Conservation (phyloP, 306 rosid genomes). For the barrel medic (Medicago truncatula) region DNA sequence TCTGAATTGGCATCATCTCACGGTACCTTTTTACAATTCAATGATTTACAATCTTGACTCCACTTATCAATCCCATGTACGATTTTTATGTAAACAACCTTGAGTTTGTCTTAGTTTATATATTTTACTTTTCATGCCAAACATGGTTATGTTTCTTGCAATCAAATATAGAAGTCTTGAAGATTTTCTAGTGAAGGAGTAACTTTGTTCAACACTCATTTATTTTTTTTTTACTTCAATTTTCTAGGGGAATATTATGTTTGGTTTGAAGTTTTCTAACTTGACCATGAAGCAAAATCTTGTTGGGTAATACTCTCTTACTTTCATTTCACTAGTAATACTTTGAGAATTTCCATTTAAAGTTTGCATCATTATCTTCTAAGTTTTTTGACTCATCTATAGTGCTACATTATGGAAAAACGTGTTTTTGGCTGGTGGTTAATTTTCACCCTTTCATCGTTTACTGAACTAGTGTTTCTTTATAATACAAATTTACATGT, state of each 20-base stretch:
- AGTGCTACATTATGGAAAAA: slow-evolving; percentile 12
- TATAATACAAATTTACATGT: slow-evolving; percentile 28
- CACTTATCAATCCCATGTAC: not conserved
- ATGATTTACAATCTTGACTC: slow-evolving; percentile 7
- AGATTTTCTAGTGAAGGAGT: slow-evolving; percentile 4
- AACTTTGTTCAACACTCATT: slow-evolving; percentile 15
- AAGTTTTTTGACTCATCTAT: slow-evolving; percentile 11
- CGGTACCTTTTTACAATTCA: not conserved
- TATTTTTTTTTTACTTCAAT: slow-evolving; percentile 41
- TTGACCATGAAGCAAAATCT: slow-evolving; percentile 86
- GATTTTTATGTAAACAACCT: not conserved
- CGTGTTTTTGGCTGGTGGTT: slow-evolving; percentile 1
- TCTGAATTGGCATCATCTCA: not conserved
- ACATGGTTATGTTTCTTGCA: slow-evolving; percentile 13
- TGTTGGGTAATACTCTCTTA: slow-evolving; percentile 62
- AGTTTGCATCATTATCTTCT: slow-evolving; percentile 6
- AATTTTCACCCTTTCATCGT: slow-evolving; percentile 14
- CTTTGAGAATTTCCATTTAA: slow-evolving; percentile 20
- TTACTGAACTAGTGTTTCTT: slow-evolving; percentile 10
- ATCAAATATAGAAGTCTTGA: slow-evolving; percentile 15
- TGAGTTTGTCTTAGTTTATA: slow-evolving; percentile 13
- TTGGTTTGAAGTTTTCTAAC: slow-evolving; percentile 83
- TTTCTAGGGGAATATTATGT: slow-evolving; percentile 68
- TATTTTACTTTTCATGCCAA: slow-evolving; percentile 1
- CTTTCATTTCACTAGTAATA: slow-evolving; percentile 32